A percentile compares a stretch with the other conserved stretches of the same genome.
Evolutionary conservation across 1,284 basidiomycete genomes (phyloP).

Genomic region (Baeospora myosura): DNA sequence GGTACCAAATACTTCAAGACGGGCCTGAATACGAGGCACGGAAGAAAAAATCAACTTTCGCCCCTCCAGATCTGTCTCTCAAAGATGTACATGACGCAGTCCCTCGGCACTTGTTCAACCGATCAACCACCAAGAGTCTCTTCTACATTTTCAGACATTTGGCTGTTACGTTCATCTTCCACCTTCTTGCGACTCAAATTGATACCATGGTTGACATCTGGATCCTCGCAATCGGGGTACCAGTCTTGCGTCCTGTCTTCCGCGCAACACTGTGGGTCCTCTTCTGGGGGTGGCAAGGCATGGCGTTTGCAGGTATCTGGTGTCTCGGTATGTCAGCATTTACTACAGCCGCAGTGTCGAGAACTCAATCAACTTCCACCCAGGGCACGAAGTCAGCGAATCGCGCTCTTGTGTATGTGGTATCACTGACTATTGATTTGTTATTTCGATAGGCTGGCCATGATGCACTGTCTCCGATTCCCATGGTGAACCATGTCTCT

Average conservation of each 20-base stretch:
- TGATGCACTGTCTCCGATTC: conserved; percentile 31
- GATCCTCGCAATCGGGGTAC: conserved; percentile 23
- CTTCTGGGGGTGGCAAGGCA: conserved; percentile 60
- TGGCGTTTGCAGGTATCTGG: conserved; percentile 53
- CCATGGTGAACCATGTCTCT: conserved; percentile 31
- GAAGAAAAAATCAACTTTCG: conserved; percentile 32
- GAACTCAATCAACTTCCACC: too few species aligned
- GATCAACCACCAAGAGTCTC: conserved; percentile 28
- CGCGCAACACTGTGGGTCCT: conserved; percentile 36
- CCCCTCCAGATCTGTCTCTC: conserved; percentile 1
- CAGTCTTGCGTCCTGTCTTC: conserved; percentile 16
- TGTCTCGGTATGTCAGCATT: conserved; percentile 30
- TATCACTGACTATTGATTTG: not conserved
- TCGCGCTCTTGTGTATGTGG: not conserved
- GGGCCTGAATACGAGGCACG: conserved; percentile 38
- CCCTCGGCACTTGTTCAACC: conserved; percentile 25
- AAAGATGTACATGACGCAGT: conserved; percentile 1
- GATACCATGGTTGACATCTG: conserved; percentile 40
- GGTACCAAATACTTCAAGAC: conserved; percentile 29
- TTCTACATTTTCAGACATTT: conserved; percentile 30
- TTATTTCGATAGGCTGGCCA: conserved; percentile 5
- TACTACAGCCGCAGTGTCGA: too few species aligned
- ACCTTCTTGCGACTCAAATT: conserved; percentile 52
- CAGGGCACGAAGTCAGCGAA: conserved; percentile 6
- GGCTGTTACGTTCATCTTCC: conserved; percentile 44